phyloP scores from a whole-genome alignment of 83 land plant species.

The Diphasiastrum complanatum region DNA sequence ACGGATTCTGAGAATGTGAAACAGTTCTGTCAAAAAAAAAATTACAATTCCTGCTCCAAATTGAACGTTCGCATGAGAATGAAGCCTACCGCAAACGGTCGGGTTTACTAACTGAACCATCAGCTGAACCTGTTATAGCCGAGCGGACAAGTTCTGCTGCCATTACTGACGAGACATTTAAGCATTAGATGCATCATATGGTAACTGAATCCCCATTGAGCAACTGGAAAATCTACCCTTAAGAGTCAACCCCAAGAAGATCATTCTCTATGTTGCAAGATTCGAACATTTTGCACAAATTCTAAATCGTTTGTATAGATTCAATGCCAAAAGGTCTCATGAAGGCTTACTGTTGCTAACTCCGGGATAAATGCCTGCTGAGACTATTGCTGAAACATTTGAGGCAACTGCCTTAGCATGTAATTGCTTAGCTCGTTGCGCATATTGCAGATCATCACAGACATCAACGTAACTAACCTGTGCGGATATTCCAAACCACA shows the following conservation, averaged over 20 bases:
- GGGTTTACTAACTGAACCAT: neutral
- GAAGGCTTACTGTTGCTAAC: constrained; percentile 75
- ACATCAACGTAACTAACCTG: constrained; percentile 93
- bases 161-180: constrained; percentile 82
- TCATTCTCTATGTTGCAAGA: too few species aligned
- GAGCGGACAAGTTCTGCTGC: constrained; percentile 91
- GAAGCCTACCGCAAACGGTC: too few species aligned
- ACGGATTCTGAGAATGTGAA: too few species aligned
- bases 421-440: constrained; percentile 57
- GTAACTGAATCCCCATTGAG: too few species aligned
- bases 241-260: too few species aligned
- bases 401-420: constrained; percentile 55
- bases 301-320: neutral
- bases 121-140: neutral
- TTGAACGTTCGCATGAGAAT: too few species aligned
- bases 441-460: constrained; percentile 76
- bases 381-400: constrained; percentile 75
- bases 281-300: constrained; percentile 4
- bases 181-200: too few species aligned
- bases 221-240: too few species aligned
- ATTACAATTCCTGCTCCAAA: too few species aligned
- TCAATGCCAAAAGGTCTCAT: neutral
- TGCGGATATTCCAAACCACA: too few species aligned
- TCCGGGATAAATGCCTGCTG: constrained; percentile 92
- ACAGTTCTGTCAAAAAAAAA: too few species aligned